Conservation (phyloP, 768 basidiomycete species). For the Phylloporus sp. region DNA sequence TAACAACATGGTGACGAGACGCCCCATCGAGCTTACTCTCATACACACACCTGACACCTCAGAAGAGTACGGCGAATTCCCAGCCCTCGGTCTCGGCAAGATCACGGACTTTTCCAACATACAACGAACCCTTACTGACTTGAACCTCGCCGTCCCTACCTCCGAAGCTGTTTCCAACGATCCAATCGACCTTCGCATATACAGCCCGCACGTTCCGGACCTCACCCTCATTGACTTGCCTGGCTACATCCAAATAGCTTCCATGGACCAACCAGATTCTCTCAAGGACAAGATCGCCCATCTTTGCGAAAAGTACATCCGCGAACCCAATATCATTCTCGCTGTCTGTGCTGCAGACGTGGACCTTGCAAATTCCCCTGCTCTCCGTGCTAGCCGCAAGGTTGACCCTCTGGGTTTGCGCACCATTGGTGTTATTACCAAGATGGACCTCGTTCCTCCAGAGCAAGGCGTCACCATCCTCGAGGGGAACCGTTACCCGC, state of each 20-base stretch:
- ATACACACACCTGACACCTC: conserved; percentile 78
- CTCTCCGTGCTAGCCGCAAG: conserved; percentile 85
- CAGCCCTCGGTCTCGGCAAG: conserved; percentile 81
- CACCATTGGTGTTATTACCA: conserved; percentile 96
- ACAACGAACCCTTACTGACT: conserved; percentile 88
- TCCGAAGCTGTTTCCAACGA: conserved; percentile 89
- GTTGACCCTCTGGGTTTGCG: conserved; percentile 93
- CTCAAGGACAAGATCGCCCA: conserved; percentile 88
- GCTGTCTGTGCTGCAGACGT: conserved; percentile 99
- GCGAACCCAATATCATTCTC: conserved; percentile 99
- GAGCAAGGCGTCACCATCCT: conserved; percentile 80
- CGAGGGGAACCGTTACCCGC: conserved; percentile 89
- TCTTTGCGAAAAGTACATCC: conserved; percentile 94
- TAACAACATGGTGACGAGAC: conserved; percentile 98
- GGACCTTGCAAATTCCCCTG: conserved; percentile 96
- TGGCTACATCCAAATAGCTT: conserved; percentile 93
- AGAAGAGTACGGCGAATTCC: conserved; percentile 92
- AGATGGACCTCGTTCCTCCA: conserved; percentile 95
- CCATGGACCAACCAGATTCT: conserved; percentile 91
- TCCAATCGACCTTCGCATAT: conserved; percentile 95
- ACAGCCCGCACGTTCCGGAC: conserved; percentile 94
- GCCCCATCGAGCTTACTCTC: conserved; percentile 96
- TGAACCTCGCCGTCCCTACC: conserved; percentile 91
- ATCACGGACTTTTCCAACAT: conserved; percentile 90
- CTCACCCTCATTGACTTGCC: conserved; percentile 96